These are phyloP conservation scores for Lentinus tigrinus DNA, from an alignment of 768 basidiomycete species.

Conservation along the genomic window DNA sequence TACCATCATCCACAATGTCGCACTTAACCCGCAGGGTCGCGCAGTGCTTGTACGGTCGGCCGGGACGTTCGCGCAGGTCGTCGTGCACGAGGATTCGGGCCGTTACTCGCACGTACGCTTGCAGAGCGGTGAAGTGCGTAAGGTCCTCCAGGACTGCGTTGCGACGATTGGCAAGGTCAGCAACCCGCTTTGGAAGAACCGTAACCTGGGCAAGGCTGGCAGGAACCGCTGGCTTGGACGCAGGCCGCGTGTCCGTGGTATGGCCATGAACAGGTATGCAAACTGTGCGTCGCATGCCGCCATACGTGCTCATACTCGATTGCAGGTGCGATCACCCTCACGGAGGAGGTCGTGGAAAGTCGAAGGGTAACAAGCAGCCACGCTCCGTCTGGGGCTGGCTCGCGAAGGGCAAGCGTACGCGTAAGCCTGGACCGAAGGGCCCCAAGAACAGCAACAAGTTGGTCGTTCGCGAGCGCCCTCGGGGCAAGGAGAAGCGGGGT, in stretches of 20 bases:
- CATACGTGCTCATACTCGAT: conserved; percentile 3
- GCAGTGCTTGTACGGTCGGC: conserved; percentile 87
- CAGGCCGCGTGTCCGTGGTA: conserved; percentile 85
- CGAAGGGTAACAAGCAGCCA: conserved; percentile 94
- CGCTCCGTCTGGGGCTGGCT: conserved; percentile 92
- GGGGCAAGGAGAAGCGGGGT: conserved; percentile 56
- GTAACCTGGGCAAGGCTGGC: conserved; percentile 89
- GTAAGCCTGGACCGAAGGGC: conserved; percentile 88
- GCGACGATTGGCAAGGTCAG: conserved; percentile 92
- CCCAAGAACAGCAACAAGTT: conserved; percentile 89
- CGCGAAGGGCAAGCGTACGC: conserved; percentile 89
- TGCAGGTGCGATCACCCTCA: conserved; percentile 86
- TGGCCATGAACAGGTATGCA: conserved; percentile 94
- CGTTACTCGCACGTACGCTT: conserved; percentile 81
- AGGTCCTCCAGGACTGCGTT: conserved; percentile 74
- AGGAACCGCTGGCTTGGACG: conserved; percentile 83
- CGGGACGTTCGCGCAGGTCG: conserved; percentile 80
- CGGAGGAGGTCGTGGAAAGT: conserved; percentile 97
- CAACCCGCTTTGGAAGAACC: conserved; percentile 86
- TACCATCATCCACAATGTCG: conserved; percentile 84
- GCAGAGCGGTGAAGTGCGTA: conserved; percentile 90
- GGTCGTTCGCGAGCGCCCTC: conserved; percentile 82
- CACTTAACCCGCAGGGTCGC: conserved; percentile 72
- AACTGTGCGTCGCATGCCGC: conserved; percentile 6
- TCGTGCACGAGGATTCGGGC: conserved; percentile 70